These are phyloP conservation scores for Choanephora cucurbitarum DNA, from an alignment of 371 early-diverging fungal species.

Conservation along the genomic window DNA sequence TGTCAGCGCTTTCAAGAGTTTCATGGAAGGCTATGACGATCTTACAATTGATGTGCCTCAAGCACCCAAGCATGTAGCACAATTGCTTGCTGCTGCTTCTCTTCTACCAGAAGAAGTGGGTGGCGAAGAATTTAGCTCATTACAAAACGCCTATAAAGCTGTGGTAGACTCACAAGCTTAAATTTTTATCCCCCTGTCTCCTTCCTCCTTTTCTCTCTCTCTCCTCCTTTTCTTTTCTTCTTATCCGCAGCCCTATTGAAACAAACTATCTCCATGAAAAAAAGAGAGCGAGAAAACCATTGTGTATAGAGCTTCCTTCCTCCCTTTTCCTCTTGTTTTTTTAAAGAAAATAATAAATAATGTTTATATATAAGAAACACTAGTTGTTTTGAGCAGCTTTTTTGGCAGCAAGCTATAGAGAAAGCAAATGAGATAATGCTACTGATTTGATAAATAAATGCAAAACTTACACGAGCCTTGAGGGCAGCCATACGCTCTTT, in stretches of 20 bases:
- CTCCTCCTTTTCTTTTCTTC: too few relatives aligned
- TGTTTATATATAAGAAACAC: constrained; percentile 2
- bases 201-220: too few relatives aligned
- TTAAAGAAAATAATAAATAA: constrained; percentile 7
- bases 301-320: neutral
- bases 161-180: constrained; percentile 4
- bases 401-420: constrained; percentile 15
- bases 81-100: constrained; percentile 19
- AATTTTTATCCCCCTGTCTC: too few relatives aligned
- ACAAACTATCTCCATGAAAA: too few relatives aligned
- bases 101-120: constrained; percentile 19
- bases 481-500: constrained; percentile 42
- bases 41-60: constrained; percentile 82
- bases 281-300: neutral
- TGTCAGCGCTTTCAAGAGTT: constrained; percentile 60
- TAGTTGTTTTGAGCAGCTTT: constrained; percentile 3
- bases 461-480: constrained; percentile 37
- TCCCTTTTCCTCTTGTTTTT: neutral
- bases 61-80: constrained; percentile 69
- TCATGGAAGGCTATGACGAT: constrained; percentile 74
- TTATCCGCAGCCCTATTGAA: too few relatives aligned
- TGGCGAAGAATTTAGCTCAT: constrained; percentile 15
- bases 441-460: too few relatives aligned
- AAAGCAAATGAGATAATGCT: neutral
- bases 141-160: constrained; percentile 20